Evolutionary conservation across 192 early-diverging fungal genomes (phyloP).

Genomic region (Dissophora globulifera): DNA sequence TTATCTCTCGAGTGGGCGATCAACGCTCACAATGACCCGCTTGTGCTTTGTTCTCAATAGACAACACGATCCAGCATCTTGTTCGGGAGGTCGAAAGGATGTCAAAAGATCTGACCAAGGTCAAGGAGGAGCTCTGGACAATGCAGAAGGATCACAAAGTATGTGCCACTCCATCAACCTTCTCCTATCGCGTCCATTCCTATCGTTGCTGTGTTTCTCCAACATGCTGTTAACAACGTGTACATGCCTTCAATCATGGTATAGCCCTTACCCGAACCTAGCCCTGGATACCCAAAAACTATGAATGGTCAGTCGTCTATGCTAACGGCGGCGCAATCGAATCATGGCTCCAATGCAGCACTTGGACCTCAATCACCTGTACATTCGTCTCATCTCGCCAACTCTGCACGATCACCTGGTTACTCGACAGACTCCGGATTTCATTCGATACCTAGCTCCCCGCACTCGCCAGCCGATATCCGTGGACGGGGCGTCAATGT

Average conservation of each 20-base stretch:
- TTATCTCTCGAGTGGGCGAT: too few relatives aligned
- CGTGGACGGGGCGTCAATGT: conserved; percentile 19
- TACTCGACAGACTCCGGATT: conserved; percentile 51
- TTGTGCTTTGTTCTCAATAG: neutral
- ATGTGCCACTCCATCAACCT: neutral
- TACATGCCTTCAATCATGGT: neutral
- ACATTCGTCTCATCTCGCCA: conserved; percentile 20
- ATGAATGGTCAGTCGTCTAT: conserved; percentile 19
- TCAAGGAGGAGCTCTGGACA: conserved; percentile 50
- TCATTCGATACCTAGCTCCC: conserved; percentile 46
- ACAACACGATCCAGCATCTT: conserved; percentile 53
- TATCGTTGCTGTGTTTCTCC: conserved; percentile 1
- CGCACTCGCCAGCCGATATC: conserved; percentile 44
- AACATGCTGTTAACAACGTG: neutral
- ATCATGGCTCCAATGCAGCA: conserved; percentile 1
- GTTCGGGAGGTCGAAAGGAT: conserved; percentile 49
- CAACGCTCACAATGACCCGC: neutral
- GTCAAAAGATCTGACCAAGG: conserved; percentile 49
- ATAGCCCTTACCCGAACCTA: conserved; percentile 49
- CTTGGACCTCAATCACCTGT: conserved; percentile 40
- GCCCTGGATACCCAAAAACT: conserved; percentile 35
- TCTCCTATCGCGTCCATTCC: neutral
- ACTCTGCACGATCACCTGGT: conserved; percentile 14
- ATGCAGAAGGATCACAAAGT: conserved; percentile 54
- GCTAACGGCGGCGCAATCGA: conserved; percentile 28